phyloP scores from a whole-genome alignment of 495 filamentous ascomycete genomes.

The Letharia lupina region DNA sequence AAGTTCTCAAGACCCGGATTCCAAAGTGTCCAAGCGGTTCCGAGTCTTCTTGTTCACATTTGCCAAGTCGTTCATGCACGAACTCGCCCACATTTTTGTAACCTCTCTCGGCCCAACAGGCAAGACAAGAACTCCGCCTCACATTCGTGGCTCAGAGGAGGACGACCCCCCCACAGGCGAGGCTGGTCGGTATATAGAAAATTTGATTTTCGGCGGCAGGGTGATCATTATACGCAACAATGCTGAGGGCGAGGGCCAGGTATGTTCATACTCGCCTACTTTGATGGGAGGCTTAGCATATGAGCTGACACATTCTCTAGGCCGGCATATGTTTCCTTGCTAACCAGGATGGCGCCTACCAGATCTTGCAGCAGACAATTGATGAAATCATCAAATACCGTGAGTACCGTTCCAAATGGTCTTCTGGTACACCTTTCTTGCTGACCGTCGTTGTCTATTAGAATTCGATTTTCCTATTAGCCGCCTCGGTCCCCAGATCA shows the following conservation, averaged over 20 bases:
- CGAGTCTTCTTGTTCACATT: background rate
- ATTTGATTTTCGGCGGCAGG: background rate
- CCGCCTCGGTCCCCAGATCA: background rate
- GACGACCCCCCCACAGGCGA: background rate
- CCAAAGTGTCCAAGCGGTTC: background rate
- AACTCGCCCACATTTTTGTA: background rate
- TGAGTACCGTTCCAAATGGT: background rate
- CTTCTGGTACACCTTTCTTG: background rate
- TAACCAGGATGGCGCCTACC: background rate
- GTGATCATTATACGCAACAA: background rate
- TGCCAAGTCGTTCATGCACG: background rate
- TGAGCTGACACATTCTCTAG: background rate
- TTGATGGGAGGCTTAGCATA: background rate
- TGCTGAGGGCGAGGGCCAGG: background rate
- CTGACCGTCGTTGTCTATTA: background rate
- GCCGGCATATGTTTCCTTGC: background rate
- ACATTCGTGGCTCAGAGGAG: background rate
- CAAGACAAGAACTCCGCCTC: background rate
- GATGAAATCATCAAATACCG: background rate
- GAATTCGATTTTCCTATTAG: background rate
- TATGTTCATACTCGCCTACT: background rate
- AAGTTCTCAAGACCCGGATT: background rate
- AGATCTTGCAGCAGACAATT: background rate
- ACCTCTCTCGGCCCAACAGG: background rate
- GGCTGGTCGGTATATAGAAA: background rate